Evolutionary conservation across 2,329 filamentous ascomycete genomes (phyloP), one percentile per base, ranked within the genome.

Genomic region (Dactylonectria macrodidyma): DNA sequence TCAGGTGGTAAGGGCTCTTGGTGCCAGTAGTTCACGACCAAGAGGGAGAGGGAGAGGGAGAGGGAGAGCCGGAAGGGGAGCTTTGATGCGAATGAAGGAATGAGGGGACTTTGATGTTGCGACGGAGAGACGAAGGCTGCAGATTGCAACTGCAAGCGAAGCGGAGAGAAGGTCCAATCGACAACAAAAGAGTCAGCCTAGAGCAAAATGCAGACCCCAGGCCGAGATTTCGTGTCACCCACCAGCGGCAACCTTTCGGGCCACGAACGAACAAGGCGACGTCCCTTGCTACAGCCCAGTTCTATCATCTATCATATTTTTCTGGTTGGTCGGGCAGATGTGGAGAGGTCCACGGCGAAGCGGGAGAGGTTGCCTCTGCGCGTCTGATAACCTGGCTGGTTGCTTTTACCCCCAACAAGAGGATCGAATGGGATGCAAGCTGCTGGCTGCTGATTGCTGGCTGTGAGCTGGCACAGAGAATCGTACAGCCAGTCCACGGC

Each of bases 281-380:
- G 51, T 48, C 59, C 62, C 44, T 65, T 52, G 52, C 54, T 66
- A 67, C 55, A 59, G 55, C 44, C 50, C 38, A 33, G 50, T 62
- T 66, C 66, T 68, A 62, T 66, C 62, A 65, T 58, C 66, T 66
- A 24, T 68, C 66, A 68, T 68, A 62, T 68, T 68, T 66, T 62
- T 50, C 54, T 59, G 54, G 64, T 55, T 51, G 64, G 54, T 24
- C 52, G 46, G 19, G 64, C 47, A 58, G 51, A 56, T 38, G 58
- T 66, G 64, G 64, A 61, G 58, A 52, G 54, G 44, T 47, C n/a
- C 55, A 26, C 26, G 26, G 46, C 24, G 10, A 19, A 48, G 64
- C 54, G 59, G 38, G 48, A 62, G 52, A 44, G 12, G 26, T 33
- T 24, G 26, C 36, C 44, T 47, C 57, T 48, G 19, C 5, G 30